phyloP scores from a whole-genome alignment of 106 monocot species.

The Phalaenopsis aphrodite region DNA sequence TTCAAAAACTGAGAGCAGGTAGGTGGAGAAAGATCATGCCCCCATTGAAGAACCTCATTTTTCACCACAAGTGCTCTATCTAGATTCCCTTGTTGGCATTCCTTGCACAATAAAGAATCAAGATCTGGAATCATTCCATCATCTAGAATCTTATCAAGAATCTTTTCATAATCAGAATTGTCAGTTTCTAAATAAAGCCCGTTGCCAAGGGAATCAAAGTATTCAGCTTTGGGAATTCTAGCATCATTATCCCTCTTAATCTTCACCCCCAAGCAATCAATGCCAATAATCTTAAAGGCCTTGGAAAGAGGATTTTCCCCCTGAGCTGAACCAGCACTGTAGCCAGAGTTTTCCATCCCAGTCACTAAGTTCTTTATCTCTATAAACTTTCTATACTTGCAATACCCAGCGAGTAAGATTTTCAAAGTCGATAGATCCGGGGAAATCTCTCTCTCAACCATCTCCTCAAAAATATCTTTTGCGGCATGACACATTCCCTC shows the following conservation, averaged over 20 bases:
- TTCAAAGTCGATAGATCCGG: conserved; percentile 52
- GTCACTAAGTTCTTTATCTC: conserved; percentile 35
- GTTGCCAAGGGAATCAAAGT: conserved; percentile 88
- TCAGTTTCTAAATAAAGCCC: conserved; percentile 81
- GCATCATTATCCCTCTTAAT: conserved; percentile 65
- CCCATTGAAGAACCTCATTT: conserved; percentile 42
- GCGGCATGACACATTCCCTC: conserved; percentile 43
- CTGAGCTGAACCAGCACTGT: conserved; percentile 21
- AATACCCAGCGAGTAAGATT: conserved; percentile 77
- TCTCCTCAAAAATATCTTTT: conserved; percentile 50
- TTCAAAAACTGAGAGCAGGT: conserved; percentile 38
- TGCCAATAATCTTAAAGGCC: conserved; percentile 54
- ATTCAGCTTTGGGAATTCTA: conserved; percentile 59
- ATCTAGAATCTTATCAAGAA: conserved; percentile 38
- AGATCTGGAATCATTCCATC: conserved; percentile 49
- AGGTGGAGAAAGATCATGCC: conserved; percentile 23
- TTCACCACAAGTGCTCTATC: conserved; percentile 32
- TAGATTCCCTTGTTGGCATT: conserved; percentile 39
- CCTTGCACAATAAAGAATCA: conserved; percentile 23
- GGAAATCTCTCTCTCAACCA: conserved; percentile 44
- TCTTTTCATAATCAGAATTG: conserved; percentile 42
- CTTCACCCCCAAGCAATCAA: conserved; percentile 59
- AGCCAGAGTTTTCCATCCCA: conserved; percentile 31
- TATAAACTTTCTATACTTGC: conserved; percentile 63
- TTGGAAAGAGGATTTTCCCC: conserved; percentile 48